Percentiles rank a stretch among this genome's conserved stretches.
These are phyloP conservation scores for Aspergillus viridinutans DNA, from an alignment of 2,329 filamentous ascomycete species.

Conservation along the genomic window DNA sequence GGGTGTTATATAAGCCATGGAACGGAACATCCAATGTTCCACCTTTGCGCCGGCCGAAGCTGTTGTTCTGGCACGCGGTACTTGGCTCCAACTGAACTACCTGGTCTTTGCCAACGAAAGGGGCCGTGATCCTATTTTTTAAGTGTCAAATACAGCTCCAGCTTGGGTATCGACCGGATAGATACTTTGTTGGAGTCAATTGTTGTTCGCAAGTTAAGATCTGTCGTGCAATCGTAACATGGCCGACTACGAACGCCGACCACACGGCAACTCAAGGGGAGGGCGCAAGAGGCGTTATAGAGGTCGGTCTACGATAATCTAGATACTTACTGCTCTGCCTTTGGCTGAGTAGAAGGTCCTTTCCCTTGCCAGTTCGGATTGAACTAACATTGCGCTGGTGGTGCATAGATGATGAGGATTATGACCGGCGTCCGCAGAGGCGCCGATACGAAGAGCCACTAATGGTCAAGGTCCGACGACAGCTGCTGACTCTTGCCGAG, in stretches of 20 bases:
- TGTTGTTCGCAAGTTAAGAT: constrained; percentile 3
- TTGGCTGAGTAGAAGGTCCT: background rate
- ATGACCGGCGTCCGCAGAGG: constrained; percentile 67
- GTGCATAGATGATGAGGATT: constrained; percentile 67
- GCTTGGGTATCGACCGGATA: background rate
- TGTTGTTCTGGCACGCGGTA: constrained; percentile 11
- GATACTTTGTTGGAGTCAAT: constrained; percentile 6
- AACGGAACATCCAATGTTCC: constrained; percentile 16
- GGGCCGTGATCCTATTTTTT: constrained; percentile 1
- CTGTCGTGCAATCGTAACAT: constrained; percentile 28
- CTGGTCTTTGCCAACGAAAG: background rate
- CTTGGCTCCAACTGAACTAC: constrained; percentile 3
- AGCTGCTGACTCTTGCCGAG: constrained; percentile 76
- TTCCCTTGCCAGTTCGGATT: background rate
- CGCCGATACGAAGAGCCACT: constrained; percentile 70
- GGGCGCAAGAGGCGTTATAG: constrained; percentile 71
- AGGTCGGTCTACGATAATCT: constrained; percentile 50
- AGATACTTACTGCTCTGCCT: background rate
- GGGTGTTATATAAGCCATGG: constrained; percentile 7
- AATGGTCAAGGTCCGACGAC: constrained; percentile 68
- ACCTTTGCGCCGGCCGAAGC: constrained; percentile 6
- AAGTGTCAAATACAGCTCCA: background rate
- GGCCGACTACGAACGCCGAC: constrained; percentile 55
- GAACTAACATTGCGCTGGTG: constrained; percentile 1
- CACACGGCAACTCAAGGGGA: constrained; percentile 46